Conservation (phyloP, 1,284 basidiomycete species). For the Leccinum solheimii region DNA sequence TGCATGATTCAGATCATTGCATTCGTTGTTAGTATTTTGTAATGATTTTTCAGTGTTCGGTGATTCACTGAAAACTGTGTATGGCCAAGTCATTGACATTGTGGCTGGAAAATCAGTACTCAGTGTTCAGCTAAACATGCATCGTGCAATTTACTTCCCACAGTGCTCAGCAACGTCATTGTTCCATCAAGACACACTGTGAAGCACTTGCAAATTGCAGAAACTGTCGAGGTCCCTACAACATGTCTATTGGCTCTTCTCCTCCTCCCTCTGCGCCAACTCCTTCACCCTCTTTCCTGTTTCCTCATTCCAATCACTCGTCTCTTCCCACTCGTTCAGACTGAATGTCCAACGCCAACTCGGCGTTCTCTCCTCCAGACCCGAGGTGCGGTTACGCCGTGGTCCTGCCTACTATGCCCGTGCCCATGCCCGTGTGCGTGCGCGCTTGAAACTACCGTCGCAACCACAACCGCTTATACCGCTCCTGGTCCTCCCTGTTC, state of each 20-base stretch:
- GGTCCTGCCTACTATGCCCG: neutral
- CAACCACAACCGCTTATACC: conserved; percentile 91
- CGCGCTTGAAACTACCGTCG: conserved; percentile 86
- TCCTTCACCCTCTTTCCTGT: neutral
- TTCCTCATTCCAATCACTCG: neutral
- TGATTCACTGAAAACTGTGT: no score
- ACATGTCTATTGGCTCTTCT: neutral
- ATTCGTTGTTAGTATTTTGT: no score
- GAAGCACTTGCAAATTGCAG: neutral
- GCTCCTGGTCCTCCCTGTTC: conserved; percentile 93
- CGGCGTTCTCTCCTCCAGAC: neutral
- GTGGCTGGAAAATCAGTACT: no score
- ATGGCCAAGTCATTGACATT: no score
- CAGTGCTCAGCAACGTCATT: neutral
- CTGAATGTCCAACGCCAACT: neutral
- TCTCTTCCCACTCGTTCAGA: neutral
- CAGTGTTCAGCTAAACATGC: no score
- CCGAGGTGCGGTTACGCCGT: neutral
- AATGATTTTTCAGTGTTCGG: no score
- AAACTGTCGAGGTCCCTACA: neutral
- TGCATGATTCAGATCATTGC: no score
- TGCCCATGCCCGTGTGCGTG: conserved; percentile 10
- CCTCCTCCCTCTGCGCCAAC: neutral
- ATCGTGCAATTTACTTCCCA: no score
- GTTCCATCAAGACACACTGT: neutral